A percentile compares a stretch with the other conserved stretches of the same genome.
Evolutionary conservation across 768 basidiomycete species (phyloP).

Genomic region (Russula earlei): DNA sequence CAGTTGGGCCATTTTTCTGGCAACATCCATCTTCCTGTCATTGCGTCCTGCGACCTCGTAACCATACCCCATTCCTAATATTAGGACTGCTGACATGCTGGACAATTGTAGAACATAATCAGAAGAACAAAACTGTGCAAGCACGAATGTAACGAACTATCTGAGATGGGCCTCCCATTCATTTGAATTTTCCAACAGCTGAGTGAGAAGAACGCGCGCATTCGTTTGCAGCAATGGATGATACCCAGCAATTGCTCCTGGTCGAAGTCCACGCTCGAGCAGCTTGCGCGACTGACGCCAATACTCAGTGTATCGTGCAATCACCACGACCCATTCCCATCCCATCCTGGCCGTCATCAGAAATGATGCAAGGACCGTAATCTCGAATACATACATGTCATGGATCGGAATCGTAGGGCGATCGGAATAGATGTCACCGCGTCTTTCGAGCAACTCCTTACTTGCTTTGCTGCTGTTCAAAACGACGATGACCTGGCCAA

Average conservation of each 20-base stretch:
- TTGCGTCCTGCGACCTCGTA: not conserved
- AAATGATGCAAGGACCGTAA: no score
- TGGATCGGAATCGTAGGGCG: not conserved
- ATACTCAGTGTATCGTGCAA: not conserved
- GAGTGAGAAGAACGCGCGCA: not conserved
- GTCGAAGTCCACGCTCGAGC: not conserved
- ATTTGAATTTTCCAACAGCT: not conserved
- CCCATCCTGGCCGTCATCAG: not conserved
- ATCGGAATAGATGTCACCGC: conserved; percentile 14
- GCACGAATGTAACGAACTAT: not conserved
- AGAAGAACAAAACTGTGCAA: not conserved
- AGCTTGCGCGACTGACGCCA: not conserved
- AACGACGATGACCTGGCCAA: conserved; percentile 24
- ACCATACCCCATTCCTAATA: conserved; percentile 1
- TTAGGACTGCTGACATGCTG: not conserved
- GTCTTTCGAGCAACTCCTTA: not conserved
- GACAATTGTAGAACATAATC: not conserved
- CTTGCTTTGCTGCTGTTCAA: not conserved
- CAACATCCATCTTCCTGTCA: not conserved
- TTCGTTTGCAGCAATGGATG: not conserved
- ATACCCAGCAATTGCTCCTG: not conserved
- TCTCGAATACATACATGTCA: not conserved
- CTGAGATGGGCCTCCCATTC: not conserved
- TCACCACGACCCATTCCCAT: not conserved
- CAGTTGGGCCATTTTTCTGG: not conserved